These are phyloP conservation scores for Lepidium africanum DNA, from an alignment of 345 rosid species.

Conservation along the genomic window DNA sequence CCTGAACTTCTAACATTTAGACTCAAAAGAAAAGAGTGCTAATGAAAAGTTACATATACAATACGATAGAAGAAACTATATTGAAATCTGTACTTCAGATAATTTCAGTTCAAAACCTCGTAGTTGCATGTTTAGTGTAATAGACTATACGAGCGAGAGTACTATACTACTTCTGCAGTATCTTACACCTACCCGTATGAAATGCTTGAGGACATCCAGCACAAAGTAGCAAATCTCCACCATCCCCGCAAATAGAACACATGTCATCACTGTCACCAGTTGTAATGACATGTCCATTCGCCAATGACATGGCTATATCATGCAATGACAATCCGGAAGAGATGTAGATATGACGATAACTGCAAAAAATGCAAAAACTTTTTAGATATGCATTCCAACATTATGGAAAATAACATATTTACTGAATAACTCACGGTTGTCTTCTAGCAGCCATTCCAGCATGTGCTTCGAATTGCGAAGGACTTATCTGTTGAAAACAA, in stretches of 20 bases:
- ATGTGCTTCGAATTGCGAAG: slow-evolving; percentile 98
- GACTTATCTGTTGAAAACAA: slow-evolving; percentile 64
- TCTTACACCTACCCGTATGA: slow-evolving; percentile 53
- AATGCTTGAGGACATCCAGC: slow-evolving; percentile 82
- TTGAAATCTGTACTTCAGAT: not conserved
- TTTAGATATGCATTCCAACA: slow-evolving; percentile 7
- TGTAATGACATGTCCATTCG: slow-evolving; percentile 68
- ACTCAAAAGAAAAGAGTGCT: not conserved
- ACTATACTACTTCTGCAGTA: not conserved
- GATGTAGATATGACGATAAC: slow-evolving; percentile 87
- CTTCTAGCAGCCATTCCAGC: slow-evolving; percentile 99
- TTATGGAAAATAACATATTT: slow-evolving; percentile 1
- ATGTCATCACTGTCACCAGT: slow-evolving; percentile 74
- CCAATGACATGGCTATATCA: slow-evolving; percentile 80
- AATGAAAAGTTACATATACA: not conserved
- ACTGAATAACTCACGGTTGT: slow-evolving; percentile 76
- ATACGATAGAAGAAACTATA: not conserved
- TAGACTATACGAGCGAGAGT: not conserved
- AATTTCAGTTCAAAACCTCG: not conserved
- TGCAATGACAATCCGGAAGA: slow-evolving; percentile 82
- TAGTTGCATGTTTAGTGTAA: not conserved
- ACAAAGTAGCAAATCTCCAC: slow-evolving; percentile 73
- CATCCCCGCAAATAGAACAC: slow-evolving; percentile 85
- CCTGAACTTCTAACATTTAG: not conserved
- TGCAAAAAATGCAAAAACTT: slow-evolving; percentile 27